Evolutionary conservation across 108 stramenopile species (phyloP), one percentile per base, ranked within the genome.

Genomic region (Cyclostephanos invisitatus): DNA sequence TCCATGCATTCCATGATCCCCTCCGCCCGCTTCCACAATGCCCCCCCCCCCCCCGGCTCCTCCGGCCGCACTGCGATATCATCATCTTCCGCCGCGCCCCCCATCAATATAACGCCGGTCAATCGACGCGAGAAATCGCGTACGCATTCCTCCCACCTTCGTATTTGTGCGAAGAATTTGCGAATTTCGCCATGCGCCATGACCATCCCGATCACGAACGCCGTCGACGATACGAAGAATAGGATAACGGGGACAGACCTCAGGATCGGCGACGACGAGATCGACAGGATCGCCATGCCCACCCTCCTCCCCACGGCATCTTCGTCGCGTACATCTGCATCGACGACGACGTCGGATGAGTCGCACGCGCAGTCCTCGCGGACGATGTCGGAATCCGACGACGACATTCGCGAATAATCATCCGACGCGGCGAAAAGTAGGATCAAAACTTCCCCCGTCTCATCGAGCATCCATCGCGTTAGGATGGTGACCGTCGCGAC

Each of bases 261-360:
- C n/a, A 78, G 35, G 36, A 67, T 57, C 27, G 77, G 77, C 0
- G 77, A 78, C 40, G 70, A 67, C 18, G 70, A 25, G 8, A 64
- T 42, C 38, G 56, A 27, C 5, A 78, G 35, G 38, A 71, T 27
- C 14, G 20, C 22, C 0, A 6, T 11, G 24, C 53, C 53, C 53
- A 8, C 53, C 53, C 27, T 25, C 10, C 53, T 18, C 50, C 17
- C 27, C 12, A 32, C 6, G 32, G 5, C n/a, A n/a, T 70, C 21
- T 5, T 35, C 25, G 46, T 32, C 46, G 38, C n/a, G 18, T 35
- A 11, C 7, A 7, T 40, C 40, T 3, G 11, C 40, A 8, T 11
- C 10, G 40, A 11, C 40, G 40, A 1, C 11, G 40, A 40, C 40
- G 40, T 1, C 11, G 12, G 44, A 46, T 14, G 25, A 0, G 11